Conservation (phyloP, 176 grass and related monocot genomes). For the Oryza longistaminata region DNA sequence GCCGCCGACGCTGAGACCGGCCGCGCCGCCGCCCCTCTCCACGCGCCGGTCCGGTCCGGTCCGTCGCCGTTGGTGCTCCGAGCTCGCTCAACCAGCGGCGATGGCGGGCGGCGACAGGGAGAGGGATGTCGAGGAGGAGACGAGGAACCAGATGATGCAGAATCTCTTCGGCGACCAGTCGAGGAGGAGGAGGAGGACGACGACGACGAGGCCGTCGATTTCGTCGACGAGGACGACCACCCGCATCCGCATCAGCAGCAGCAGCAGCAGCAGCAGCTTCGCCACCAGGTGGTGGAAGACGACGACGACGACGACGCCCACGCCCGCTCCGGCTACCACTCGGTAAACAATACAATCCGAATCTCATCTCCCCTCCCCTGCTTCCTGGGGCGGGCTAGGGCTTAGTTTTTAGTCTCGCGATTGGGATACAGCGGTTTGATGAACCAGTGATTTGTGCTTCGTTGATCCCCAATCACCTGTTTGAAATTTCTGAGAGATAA, state of each 20-base stretch:
- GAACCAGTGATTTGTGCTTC: constrained; percentile 7
- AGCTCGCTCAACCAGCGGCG: neutral
- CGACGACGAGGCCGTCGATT: constrained; percentile 54
- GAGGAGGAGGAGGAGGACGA: constrained; percentile 74
- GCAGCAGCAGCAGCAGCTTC: constrained; percentile 22
- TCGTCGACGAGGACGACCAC: constrained; percentile 62
- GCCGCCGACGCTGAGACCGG: too few relatives aligned
- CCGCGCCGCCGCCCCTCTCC: too few relatives aligned
- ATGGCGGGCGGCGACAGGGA: constrained; percentile 54
- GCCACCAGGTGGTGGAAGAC: constrained; percentile 30
- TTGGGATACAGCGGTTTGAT: neutral
- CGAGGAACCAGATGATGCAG: constrained; percentile 95
- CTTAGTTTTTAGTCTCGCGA: neutral
- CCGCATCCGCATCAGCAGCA: constrained; percentile 2
- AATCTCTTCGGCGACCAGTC: constrained; percentile 97
- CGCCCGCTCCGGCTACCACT: constrained; percentile 39
- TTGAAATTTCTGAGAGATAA: constrained; percentile 2
- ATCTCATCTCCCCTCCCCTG: neutral
- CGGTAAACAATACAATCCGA: constrained; percentile 25
- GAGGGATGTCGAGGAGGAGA: constrained; percentile 67
- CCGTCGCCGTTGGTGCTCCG: too few relatives aligned
- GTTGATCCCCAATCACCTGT: neutral
- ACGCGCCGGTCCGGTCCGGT: too few relatives aligned
- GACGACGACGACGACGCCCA: constrained; percentile 36
- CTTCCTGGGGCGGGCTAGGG: constrained; percentile 13